Evolutionary conservation across 2,329 filamentous ascomycete species (phyloP), one percentile per base, ranked within the genome.

Genomic region (Monilinia polystroma): DNA sequence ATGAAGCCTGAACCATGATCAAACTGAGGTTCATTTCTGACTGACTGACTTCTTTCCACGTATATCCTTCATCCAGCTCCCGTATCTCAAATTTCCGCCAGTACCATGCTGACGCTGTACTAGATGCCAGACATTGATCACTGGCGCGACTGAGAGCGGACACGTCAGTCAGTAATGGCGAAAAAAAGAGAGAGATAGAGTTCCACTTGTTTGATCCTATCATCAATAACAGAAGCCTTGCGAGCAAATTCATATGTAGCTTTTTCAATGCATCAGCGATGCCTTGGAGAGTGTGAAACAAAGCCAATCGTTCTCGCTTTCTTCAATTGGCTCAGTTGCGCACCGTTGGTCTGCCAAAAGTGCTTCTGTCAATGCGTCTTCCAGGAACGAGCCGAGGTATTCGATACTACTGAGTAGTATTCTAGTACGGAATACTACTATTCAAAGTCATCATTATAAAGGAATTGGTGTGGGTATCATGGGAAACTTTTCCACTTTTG

Each of bases 161-260:
- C 56, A 59, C 56, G 56, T 59, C 56, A 59, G 43, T 59, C 56
- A 59, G 26, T 16, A 20, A 47, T 47, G 26, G 41, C 43, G 26
- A 47, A 47, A 59, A 23, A 35, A 32, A 29, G 29, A 29, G 29
- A 29, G 29, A 29, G 29, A 29, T 4, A 35, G 26, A 59, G 11
- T 59, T 47, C 56, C 56, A 59, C 56, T 59, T 59, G 26, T 47
- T 18, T 47, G 26, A 7, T 59, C 41, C 41, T 59, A 59, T 58
- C 47, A 58, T 47, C 26, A 58, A 47, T 58, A 47, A 26, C 52
- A 54, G 52, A 4, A n/a, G 18, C 10, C 26, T 29, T 35, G 32
- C 8, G 10, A 6, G 14, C 29, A 18, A 35, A 29, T 23, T 6
- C 29, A 16, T 38, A 14, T 29, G 26, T n/a, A 60, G n/a, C 29